These are phyloP conservation scores for Lactifluus piperatus DNA, from an alignment of 768 basidiomycete genomes.

Conservation along the genomic window DNA sequence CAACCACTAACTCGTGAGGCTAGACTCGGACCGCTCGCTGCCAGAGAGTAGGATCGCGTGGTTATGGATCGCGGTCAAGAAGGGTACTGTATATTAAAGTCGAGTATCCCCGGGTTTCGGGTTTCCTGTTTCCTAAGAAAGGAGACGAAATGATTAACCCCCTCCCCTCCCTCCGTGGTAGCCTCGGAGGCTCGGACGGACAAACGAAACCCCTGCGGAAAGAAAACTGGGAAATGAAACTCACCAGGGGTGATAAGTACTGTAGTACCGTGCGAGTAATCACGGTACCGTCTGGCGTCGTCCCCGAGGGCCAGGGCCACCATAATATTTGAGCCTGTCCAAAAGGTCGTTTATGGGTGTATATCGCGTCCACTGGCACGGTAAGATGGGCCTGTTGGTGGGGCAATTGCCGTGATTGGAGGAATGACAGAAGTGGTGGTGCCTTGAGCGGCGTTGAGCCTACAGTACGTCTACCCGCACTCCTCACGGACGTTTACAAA, in stretches of 20 bases:
- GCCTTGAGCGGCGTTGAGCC: no score
- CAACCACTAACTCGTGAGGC: no score
- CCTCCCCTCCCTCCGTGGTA: no score
- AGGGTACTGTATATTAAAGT: conserved; percentile 63
- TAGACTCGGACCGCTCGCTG: no score
- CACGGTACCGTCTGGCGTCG: not conserved
- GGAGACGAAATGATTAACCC: conserved; percentile 13
- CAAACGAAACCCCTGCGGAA: no score
- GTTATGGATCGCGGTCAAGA: conserved; percentile 45
- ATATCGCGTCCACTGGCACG: conserved; percentile 23
- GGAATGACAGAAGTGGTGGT: conserved; percentile 18
- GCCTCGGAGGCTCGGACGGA: no score
- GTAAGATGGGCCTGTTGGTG: not conserved
- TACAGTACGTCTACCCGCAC: no score
- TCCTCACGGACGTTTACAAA: no score
- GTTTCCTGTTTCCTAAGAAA: conserved; percentile 32
- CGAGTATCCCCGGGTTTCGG: conserved; percentile 54
- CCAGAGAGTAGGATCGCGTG: no score
- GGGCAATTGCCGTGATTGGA: not conserved
- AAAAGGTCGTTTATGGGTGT: conserved; percentile 32
- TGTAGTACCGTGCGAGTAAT: conserved; percentile 5
- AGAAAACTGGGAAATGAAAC: not conserved
- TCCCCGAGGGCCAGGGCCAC: conserved; percentile 42
- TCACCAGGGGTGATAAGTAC: conserved; percentile 16
- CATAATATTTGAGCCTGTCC: conserved; percentile 41